These are phyloP conservation scores for Quillaja saponaria DNA, from an alignment of 306 rosid genomes.

Conservation along the genomic window DNA sequence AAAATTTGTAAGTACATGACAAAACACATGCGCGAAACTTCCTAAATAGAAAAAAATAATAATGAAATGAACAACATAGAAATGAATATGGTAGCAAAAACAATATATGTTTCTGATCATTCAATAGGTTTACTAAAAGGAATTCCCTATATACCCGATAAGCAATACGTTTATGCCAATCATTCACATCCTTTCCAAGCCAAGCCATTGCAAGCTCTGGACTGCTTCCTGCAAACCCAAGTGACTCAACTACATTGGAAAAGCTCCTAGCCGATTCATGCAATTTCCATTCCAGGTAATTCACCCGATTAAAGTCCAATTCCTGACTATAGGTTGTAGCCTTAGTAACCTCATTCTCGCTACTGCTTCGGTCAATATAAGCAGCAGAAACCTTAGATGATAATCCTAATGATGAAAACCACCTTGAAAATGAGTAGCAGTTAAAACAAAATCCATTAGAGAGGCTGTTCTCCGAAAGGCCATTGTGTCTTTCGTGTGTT, in stretches of 20 bases:
- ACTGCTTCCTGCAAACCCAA: conserved; percentile 50
- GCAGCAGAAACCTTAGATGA: conserved; percentile 35
- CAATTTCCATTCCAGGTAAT: conserved; percentile 48
- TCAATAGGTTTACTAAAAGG: too few species aligned
- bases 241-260: conserved; percentile 52
- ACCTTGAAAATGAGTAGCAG: conserved; percentile 35
- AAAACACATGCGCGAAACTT: too few species aligned
- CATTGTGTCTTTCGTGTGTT: conserved; percentile 37
- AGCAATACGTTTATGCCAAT: conserved; percentile 62
- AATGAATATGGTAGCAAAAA: too few species aligned
- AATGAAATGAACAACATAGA: too few species aligned
- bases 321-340: conserved; percentile 26
- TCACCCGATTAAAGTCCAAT: conserved; percentile 47
- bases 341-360: conserved; percentile 30
- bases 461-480: conserved; percentile 27
- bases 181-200: conserved; percentile 66
- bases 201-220: conserved; percentile 73
- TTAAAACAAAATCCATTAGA: conserved; percentile 32
- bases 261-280: conserved; percentile 71
- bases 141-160: conserved; percentile 55
- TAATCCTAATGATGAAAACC: conserved; percentile 33
- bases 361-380: conserved; percentile 31
- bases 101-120: too few species aligned
- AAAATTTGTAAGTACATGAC: conserved; percentile 3
- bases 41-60: too few species aligned